phyloP scores from a whole-genome alignment of 352 stramenopile genomes.

The Phytophthora parvispora region DNA sequence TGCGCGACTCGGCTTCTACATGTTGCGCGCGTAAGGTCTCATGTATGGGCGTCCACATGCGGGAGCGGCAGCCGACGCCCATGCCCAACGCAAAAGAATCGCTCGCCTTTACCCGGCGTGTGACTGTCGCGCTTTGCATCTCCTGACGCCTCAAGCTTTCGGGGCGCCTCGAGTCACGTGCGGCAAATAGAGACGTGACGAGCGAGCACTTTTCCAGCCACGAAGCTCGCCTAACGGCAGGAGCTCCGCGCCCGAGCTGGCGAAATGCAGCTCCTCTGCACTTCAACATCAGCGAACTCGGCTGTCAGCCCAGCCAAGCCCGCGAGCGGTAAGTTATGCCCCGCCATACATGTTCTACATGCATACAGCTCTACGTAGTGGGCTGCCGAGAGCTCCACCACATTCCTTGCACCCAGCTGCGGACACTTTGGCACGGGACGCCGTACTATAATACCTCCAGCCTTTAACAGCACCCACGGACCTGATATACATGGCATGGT shows the following conservation, averaged over 20 bases:
- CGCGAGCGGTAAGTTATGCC: background rate
- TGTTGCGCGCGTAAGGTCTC: background rate
- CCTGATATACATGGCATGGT: slow-evolving; percentile 11
- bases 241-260: background rate
- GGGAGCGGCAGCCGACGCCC: background rate
- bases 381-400: background rate
- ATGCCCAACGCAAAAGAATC: slow-evolving; percentile 27
- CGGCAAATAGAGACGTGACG: slow-evolving; percentile 37
- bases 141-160: slow-evolving; percentile 15
- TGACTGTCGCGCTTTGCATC: slow-evolving; percentile 9
- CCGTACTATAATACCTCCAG: no score
- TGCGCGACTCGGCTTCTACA: slow-evolving; percentile 19
- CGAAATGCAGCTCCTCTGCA: slow-evolving; percentile 27
- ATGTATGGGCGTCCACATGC: slow-evolving; percentile 1
- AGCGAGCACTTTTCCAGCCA: slow-evolving; percentile 24
- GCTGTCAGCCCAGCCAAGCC: slow-evolving; percentile 2
- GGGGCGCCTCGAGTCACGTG: background rate
- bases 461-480: slow-evolving; percentile 13
- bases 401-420: slow-evolving; percentile 26
- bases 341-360: background rate
- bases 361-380: background rate
- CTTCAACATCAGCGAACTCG: slow-evolving; percentile 29
- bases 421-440: slow-evolving; percentile 22
- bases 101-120: slow-evolving; percentile 33
- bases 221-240: no score